phyloP scores from a whole-genome alignment of 1,139 yeast genomes.

The Kodamaea sp. region DNA sequence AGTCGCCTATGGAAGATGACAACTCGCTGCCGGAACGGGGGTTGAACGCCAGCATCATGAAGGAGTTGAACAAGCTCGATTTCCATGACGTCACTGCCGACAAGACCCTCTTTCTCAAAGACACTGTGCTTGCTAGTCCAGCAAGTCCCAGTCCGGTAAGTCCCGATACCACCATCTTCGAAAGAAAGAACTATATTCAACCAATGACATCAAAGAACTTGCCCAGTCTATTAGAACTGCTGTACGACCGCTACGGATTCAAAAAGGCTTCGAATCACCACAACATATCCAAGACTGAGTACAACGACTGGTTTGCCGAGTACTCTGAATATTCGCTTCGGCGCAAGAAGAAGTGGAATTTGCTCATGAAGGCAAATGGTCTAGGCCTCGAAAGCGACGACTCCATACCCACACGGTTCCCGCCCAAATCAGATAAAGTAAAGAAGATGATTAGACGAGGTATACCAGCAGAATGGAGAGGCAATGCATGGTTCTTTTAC shows the following conservation, averaged over 20 bases:
- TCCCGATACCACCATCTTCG: background rate
- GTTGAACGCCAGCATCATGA: slow-evolving; percentile 8
- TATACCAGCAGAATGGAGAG: slow-evolving; percentile 96
- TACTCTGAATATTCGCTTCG: slow-evolving; percentile 65
- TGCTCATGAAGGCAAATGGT: slow-evolving; percentile 67
- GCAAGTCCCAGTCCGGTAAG: background rate
- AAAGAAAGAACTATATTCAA: slow-evolving; percentile 6
- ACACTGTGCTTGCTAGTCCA: background rate
- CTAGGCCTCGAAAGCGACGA: slow-evolving; percentile 39
- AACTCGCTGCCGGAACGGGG: slow-evolving; percentile 1
- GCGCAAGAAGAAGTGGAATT: slow-evolving; percentile 75
- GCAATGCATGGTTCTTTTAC: slow-evolving; percentile 94
- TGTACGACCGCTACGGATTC: slow-evolving; percentile 83
- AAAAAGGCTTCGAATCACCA: slow-evolving; percentile 57
- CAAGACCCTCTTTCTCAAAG: slow-evolving; percentile 1
- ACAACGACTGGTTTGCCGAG: slow-evolving; percentile 71
- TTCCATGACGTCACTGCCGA: slow-evolving; percentile 4
- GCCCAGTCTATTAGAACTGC: slow-evolving; percentile 25
- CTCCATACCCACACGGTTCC: slow-evolving; percentile 55
- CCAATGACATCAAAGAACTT: slow-evolving; percentile 7
- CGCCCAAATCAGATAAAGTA: slow-evolving; percentile 80
- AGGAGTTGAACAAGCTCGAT: slow-evolving; percentile 9
- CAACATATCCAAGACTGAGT: slow-evolving; percentile 52
- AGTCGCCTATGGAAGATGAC: slow-evolving; percentile 16
- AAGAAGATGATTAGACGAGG: slow-evolving; percentile 86